Base-by-base conservation (phyloP, 169 alveolate genomes). In the Blepharisma undulans region DNA sequence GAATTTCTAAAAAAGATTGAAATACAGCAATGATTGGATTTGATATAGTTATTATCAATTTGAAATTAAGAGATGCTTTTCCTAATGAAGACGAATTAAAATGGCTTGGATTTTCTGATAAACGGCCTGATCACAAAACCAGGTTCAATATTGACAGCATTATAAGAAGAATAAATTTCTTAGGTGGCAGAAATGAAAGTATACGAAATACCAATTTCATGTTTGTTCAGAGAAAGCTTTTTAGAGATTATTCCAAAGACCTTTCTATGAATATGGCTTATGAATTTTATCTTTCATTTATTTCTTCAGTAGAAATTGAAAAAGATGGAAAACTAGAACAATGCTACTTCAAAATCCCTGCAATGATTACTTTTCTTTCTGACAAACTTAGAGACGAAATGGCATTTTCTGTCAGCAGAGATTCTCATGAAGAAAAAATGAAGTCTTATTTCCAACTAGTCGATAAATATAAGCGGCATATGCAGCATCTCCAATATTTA, bases 361-460 rank as follows among this genome's bases (percentile, higher is more conserved):
- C 91, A 25, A 12, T 18, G 5, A 60, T 86, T 25, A 18, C 22
- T 18, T 86, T 29, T 72, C 27, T 86, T 19, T 66, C 66, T 12
- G 8, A 10, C 7, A 6, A 25, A 3, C 21, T 86, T 86, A 86
- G 84, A 86, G 25, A 29, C 10, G 72, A 61, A 7, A 21, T 86
- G 3, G 16, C 71, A 12, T 71, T 27, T 32, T 10, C 16, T 0
- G n/a, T 86, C 5, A 86, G 71, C 16, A 60, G 91, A 71, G 71
- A 61, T 61, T 16, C 82, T 5, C 82, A 86, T 72, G 91, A 86
- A 71, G 91, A 86, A 72, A 86, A 86, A 86, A 36, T 86, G 7
- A 86, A 86, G 29, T 29, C 76, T 1, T 66, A 66, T 1, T 86
- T 66, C 16, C 34, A 27, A 8, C 5, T 21, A 14, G n/a, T 36